Evolutionary conservation across 495 filamentous ascomycete genomes (phyloP).

Genomic region (Pseudoneurospora amorphoporcata): DNA sequence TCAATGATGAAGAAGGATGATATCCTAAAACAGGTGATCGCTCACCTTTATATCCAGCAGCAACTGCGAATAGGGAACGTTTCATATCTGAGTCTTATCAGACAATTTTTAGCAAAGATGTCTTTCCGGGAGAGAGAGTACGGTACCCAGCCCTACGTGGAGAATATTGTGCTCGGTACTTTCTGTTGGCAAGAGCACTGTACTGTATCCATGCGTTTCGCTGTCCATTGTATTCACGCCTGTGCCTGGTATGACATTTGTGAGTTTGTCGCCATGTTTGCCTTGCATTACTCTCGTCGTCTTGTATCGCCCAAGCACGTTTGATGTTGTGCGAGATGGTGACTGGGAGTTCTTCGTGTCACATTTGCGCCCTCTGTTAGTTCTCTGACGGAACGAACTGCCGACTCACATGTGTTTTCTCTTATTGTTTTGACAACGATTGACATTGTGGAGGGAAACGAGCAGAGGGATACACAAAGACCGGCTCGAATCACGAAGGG

Average conservation of each 20-base stretch:
- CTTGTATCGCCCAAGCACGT: background rate
- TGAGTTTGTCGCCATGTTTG: background rate
- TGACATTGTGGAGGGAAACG: background rate
- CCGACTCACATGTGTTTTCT: background rate
- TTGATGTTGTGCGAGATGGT: background rate
- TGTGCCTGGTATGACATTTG: background rate
- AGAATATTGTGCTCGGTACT: background rate
- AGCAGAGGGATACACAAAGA: background rate
- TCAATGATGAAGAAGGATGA: background rate
- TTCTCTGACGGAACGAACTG: background rate
- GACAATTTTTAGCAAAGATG: background rate
- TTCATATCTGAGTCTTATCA: background rate
- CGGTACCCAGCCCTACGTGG: background rate
- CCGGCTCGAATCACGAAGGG: background rate
- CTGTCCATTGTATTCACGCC: background rate
- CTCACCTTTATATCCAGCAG: background rate
- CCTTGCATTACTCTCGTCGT: background rate
- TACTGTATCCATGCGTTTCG: too few species aligned
- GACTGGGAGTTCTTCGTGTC: background rate
- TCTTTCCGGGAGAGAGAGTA: background rate
- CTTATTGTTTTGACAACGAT: background rate
- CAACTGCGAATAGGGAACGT: too few species aligned
- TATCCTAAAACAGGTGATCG: background rate
- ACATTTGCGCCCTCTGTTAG: too few species aligned
- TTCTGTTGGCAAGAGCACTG: too few species aligned